A percentile compares a stretch with the other conserved stretches of the same genome.
These are phyloP conservation scores for Russula vinacea DNA, from an alignment of 768 basidiomycete genomes.

Conservation along the genomic window DNA sequence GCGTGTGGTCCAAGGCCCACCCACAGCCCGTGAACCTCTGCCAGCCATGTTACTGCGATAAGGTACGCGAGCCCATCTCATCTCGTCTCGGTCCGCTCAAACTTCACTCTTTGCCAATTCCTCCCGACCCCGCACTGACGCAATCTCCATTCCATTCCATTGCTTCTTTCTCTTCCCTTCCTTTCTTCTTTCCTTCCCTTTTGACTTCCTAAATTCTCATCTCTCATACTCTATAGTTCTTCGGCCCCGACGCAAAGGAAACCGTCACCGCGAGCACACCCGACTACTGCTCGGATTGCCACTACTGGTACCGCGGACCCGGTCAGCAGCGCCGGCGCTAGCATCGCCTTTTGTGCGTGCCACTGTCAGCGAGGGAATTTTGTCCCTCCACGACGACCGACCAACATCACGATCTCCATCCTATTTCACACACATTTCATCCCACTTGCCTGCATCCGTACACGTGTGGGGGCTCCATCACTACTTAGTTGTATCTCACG, in stretches of 20 bases:
- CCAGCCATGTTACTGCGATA: slow-evolving; percentile 44
- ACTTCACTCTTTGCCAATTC: slow-evolving; percentile 1
- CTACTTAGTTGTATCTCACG: slow-evolving; percentile 19
- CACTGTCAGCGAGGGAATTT: not conserved
- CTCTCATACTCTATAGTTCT: slow-evolving; percentile 47
- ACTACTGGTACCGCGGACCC: slow-evolving; percentile 34
- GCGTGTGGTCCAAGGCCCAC: slow-evolving; percentile 43
- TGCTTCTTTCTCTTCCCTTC: not conserved
- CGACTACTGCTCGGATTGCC: slow-evolving; percentile 41
- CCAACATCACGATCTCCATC: slow-evolving; percentile 5
- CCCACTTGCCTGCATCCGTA: not conserved
- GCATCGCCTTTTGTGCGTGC: not conserved
- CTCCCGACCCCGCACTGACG: slow-evolving; percentile 15
- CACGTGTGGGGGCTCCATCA: slow-evolving; percentile 19
- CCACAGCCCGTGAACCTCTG: slow-evolving; percentile 37
- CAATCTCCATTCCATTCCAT: slow-evolving; percentile 14
- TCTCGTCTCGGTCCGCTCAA: slow-evolving; percentile 13
- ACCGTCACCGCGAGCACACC: slow-evolving; percentile 49
- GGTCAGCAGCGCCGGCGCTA: slow-evolving; percentile 30
- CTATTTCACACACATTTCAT: not conserved
- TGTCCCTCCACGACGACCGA: not conserved
- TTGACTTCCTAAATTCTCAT: not conserved
- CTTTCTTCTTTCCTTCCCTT: not conserved
- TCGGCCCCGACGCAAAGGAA: slow-evolving; percentile 67
- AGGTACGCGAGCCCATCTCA: slow-evolving; percentile 36